Evolutionary conservation across 202 grass and related monocot species (phyloP), one percentile per base, ranked within the genome.

Genomic region (Elaeis oleifera): DNA sequence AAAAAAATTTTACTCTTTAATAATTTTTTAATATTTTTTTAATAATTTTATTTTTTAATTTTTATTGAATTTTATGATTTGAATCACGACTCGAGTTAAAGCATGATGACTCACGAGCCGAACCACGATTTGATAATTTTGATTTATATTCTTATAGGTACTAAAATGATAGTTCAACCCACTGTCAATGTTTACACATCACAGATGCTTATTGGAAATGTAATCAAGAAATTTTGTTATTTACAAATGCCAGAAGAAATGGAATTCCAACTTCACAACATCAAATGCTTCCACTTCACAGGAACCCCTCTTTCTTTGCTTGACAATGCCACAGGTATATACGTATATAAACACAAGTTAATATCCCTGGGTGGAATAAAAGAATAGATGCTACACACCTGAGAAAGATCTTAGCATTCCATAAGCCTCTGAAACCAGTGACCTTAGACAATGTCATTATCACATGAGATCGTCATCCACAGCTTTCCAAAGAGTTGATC

Each of bases 361-460:
- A 79, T 68, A 76, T 68, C 79, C 76, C 59, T 25, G 5, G 71
- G 71, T 51, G 72, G 66, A 82, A 87, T 76, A 54, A 87, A 87
- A 87, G 84, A 87, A 83, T 81, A 80, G 71, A 76, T 76, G 67
- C 50, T 79, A 79, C 75, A 87, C 67, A 79, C 49, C 18, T 55
- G 71, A 75, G 50, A 53, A 75, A 82, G 79, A 76, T 69, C 59
- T 71, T 14, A 50, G 29, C 17, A 76, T 76, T 66, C 64, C 79
- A 69, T 59, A 76, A 71, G 79, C 71, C 79, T 54, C 71, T 65
- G 75, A 69, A 26, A 76, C 56, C 58, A 63, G 69, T 58, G 59
- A 79, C 69, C 75, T 87, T 24, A 24, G 23, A 24, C 23, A 24
- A 24, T 24, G 23, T 24, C 23, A 24, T 24, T 24, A 24, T 24